phyloP scores from a whole-genome alignment of 2,329 filamentous ascomycete genomes.

The Colletotrichum somersetense region DNA sequence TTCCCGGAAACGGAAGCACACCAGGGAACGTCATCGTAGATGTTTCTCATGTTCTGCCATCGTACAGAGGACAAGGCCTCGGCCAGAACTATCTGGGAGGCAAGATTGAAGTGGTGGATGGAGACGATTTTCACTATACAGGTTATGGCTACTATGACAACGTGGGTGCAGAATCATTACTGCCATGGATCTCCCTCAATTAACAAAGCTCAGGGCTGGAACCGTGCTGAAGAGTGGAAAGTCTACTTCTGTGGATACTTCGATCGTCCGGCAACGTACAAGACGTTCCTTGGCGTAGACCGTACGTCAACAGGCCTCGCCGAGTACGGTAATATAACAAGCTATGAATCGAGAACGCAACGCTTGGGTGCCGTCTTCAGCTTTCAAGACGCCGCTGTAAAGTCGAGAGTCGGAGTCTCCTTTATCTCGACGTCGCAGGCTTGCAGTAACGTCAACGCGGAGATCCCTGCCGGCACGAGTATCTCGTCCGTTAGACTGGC shows the following conservation, averaged over 20 bases:
- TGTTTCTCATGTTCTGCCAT: slow-evolving; percentile 75
- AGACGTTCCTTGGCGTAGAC: slow-evolving; percentile 57
- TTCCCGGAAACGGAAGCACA: slow-evolving; percentile 55
- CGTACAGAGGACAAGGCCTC: slow-evolving; percentile 69
- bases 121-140: slow-evolving; percentile 64
- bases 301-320: slow-evolving; percentile 49
- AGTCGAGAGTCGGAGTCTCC: slow-evolving; percentile 74
- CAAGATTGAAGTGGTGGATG: slow-evolving; percentile 63
- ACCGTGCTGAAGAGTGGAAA: slow-evolving; percentile 71
- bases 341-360: slow-evolving; percentile 52
- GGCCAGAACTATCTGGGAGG: slow-evolving; percentile 75
- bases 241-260: slow-evolving; percentile 75
- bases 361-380: slow-evolving; percentile 66
- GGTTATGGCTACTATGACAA: slow-evolving; percentile 74
- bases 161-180: slow-evolving; percentile 50
- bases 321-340: slow-evolving; percentile 50
- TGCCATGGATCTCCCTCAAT: not conserved
- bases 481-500: slow-evolving; percentile 59
- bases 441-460: slow-evolving; percentile 67
- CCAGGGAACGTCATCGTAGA: slow-evolving; percentile 69
- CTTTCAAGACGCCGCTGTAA: slow-evolving; percentile 61
- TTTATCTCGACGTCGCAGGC: slow-evolving; percentile 74
- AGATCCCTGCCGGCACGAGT: slow-evolving; percentile 63
- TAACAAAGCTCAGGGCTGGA: slow-evolving; percentile 65
- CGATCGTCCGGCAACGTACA: slow-evolving; percentile 58